Evolutionary conservation across 805 yeast genomes (phyloP), one percentile per base, ranked within the genome.

Genomic region (Starmerella etchellsii): DNA sequence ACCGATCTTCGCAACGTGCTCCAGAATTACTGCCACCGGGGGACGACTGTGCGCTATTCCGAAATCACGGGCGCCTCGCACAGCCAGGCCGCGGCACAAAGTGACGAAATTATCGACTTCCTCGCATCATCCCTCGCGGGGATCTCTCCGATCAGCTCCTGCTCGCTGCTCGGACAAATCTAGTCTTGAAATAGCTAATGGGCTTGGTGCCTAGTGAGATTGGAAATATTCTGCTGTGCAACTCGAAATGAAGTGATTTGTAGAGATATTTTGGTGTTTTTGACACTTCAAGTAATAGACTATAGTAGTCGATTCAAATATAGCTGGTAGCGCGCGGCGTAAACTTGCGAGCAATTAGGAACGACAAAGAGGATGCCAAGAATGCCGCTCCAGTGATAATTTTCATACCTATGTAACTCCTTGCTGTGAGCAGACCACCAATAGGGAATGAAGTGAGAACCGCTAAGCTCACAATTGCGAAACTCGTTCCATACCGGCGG

Each of bases 401-500:
- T 16, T 57, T 55, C 43, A 58, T 40, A 8, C 61, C 63, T 11
- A 39, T 31, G 37, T 51, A 60, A 29, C 50, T 31, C 44, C 48
- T 47, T 11, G 31, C 37, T 15, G 41, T 36, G 10, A 57, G 40
- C 14, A 48, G 54, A 15, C 65, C 65, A 18, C 62, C 62, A n/a
- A 60, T 54, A 13, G 65, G 65, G 21, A 58, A 43, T 8, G 65
- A 63, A 3, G 57, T 56, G 26, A 61, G 54, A 1, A 56, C 51
- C 4, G 58, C 65, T 25, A 61, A 45, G 32, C 60, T 54, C 11
- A 52, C 61, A 26, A 61, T 39, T 27, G 73, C 73, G 55, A 74
- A 77, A 45, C 74, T 67, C 14, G 81, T 67, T 0, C 84, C 84
- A 48, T 74, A 79, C 20, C 78, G 59, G 47, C 70, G 73, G 18